Evolutionary conservation across 2,329 filamentous ascomycete species (phyloP), one percentile per base, ranked within the genome.

Genomic region (Tolypocladium paradoxum): DNA sequence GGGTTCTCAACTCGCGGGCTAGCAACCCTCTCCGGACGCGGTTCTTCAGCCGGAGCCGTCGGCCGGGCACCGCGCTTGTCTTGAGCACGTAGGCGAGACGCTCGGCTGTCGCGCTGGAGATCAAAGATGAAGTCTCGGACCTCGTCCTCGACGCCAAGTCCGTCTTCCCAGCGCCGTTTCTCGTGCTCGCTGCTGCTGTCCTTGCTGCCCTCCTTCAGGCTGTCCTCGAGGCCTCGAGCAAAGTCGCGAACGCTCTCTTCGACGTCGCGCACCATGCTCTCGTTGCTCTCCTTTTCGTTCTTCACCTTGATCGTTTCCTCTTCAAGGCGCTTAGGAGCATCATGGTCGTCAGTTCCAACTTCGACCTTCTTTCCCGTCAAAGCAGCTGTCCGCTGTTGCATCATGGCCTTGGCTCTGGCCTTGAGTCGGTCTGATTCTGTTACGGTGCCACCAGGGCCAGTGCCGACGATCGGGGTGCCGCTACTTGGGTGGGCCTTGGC

Each of bases 121-220:
- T 97, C 93, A 66, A 93, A 97, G 67, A 99, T 99, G 69, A 99
- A 97, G 65, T 99, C 93, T 64, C 90, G 89, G 56, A 97, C 87
- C 64, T 96, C 90, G 64, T 99, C 92, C 66, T 99, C 93, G 31
- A 99, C 93, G 31, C 93, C 93, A 37, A 99, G 78, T 11, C 84
- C 93, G 70, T 99, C 93, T 62, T 99, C 90, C 93, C 93, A 99
- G 56, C 93, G 83, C 56, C 93, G 84, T 62, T 83, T 85, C 73
- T 99, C 93, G 66, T 96, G 91, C 69, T 96, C 90, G 57, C 84
- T 88, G 3, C 84, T 82, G 38, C 84, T 85, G 61, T 85, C 87
- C 56, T 87, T 82, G 43, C 77, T 81, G 43, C 85, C 88, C 53
- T 95, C 89, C 65, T 93, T 93, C 29, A 99, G 80, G 63, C 76